Evolutionary conservation across 208 protist genomes (phyloP), one percentile per base, ranked within the genome.

Genomic region (Trypanosoma mega): DNA sequence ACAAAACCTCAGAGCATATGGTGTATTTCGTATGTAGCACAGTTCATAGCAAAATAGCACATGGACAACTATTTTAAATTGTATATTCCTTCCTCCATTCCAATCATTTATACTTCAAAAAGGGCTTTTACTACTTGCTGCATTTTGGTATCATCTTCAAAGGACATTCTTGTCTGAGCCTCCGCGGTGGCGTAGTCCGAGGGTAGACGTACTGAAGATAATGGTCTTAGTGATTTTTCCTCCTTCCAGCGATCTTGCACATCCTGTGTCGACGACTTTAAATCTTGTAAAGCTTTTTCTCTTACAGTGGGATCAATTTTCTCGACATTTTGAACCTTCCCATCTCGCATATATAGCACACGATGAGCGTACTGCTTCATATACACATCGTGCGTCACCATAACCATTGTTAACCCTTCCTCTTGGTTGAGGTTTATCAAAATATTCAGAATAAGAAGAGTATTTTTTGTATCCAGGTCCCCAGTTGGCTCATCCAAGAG

Each of bases 301-400:
- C 85, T 66, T 9, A 89, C 77, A 16, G 37, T 33, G 5, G 41
- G 41, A 48, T 78, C 61, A 7, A 93, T 58, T 7, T 45, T 55
- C 48, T 96, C 90, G 7, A 82, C 64, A 21, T 67, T 75, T 62
- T 85, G 63, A 23, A 98, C 76, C 49, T 96, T 97, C 14, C 97
- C 97, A 74, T 99, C 97, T 29, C 96, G 74, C 67, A 99, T 88
- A 69, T 96, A 98, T 21, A 99, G 67, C 9, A 97, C 84, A 18
- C 96, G 74, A 39, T 98, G 71, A 0, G 96, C 90, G 68, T 95
- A 98, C 63, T 87, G 82, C 57, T 97, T 98, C 66, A 98, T 87
- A 59, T 93, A 86, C n/a, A 96, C 82, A 66, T 99, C 97, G 66
- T 99, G 97, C 7, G 97, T 98, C 2, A 99, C 97, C 97, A 99